Conservation (phyloP, 768 basidiomycete species). For the Chalciporus piperatus region DNA sequence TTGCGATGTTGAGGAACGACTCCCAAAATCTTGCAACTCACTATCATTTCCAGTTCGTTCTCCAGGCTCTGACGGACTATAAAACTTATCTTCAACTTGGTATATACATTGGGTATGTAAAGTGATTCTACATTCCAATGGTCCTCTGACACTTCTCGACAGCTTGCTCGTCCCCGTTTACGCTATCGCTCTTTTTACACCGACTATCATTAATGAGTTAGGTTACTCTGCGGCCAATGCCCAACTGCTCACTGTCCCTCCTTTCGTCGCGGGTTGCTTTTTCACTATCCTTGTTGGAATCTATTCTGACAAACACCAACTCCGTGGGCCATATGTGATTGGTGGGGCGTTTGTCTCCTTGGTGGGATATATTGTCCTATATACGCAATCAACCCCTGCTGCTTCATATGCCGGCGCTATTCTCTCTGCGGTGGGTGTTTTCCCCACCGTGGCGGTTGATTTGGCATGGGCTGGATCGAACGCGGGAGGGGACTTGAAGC, state of each 20-base stretch:
- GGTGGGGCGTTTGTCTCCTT: constrained; percentile 40
- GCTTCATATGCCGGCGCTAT: constrained; percentile 45
- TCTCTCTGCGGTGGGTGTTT: constrained; percentile 52
- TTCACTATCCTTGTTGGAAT: constrained; percentile 41
- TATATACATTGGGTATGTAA: constrained; percentile 41
- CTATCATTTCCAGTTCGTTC: constrained; percentile 43
- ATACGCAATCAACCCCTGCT: constrained; percentile 26
- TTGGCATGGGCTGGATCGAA: constrained; percentile 57
- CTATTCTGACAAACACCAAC: constrained; percentile 39
- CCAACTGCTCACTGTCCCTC: constrained; percentile 49
- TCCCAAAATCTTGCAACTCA: constrained; percentile 44
- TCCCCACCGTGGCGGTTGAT: constrained; percentile 44
- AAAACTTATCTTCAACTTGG: constrained; percentile 34
- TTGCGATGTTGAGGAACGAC: constrained; percentile 44
- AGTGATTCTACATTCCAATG: neutral
- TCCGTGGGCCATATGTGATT: constrained; percentile 51
- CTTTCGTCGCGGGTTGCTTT: constrained; percentile 46
- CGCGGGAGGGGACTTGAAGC: constrained; percentile 53
- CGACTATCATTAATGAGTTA: constrained; percentile 48
- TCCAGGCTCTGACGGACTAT: constrained; percentile 48
- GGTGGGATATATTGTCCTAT: constrained; percentile 51
- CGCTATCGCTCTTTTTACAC: constrained; percentile 48
- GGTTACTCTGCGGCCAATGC: constrained; percentile 52
- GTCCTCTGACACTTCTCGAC: neutral
- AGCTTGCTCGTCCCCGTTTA: constrained; percentile 47